Evolutionary conservation across 768 basidiomycete genomes (phyloP), one percentile per base, ranked within the genome.

Genomic region (Hortiboletus campestris): DNA sequence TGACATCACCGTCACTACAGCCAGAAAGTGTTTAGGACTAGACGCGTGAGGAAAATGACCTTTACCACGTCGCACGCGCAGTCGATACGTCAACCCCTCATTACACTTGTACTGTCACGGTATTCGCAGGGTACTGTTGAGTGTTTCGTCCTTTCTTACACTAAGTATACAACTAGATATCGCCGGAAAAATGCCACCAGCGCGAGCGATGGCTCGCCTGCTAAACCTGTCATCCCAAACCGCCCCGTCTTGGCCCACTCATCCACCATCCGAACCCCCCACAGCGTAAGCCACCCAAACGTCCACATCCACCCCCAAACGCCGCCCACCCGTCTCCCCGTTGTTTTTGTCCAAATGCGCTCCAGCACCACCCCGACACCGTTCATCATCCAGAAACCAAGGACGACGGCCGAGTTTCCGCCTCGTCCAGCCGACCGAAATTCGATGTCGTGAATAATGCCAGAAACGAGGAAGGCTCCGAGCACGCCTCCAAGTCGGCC

Each of bases 401-500:
- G 68, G 13, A 81, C 63, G 19, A 50, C 52, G 14, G 48, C 17
- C 34, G 78, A 75, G 35, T 83, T 80, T 1, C 75, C 72, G 14
- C 83, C 82, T 1, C 36, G 34, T 22, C 54, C 54, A 22, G 19
- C 10, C 4, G 54, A 13, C 1, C 54, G 48, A 72, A 82, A 46
- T 6, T 80, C 83, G 14, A 80, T 35, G 59, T 80, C 75, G 61
- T 90, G 88, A 25, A 87, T 64, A 7, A 84, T 28, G 8, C 78
- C 85, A 2, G 86, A 89, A 6, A 79, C 52, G 8, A 81, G 48
- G 64, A 89, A 89, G 7, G 78, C 79, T 2, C 84, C 84, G 1
- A 88, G 45, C 0, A 87, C 65, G 2, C 74, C 75, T 1, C 81
- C 84, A 0, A 67, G 54, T 9, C 78, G 76, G 10, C 87, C 85